Evolutionary conservation across 805 yeast genomes (phyloP).

Genomic region (Phaffomyces opuntiae): DNA sequence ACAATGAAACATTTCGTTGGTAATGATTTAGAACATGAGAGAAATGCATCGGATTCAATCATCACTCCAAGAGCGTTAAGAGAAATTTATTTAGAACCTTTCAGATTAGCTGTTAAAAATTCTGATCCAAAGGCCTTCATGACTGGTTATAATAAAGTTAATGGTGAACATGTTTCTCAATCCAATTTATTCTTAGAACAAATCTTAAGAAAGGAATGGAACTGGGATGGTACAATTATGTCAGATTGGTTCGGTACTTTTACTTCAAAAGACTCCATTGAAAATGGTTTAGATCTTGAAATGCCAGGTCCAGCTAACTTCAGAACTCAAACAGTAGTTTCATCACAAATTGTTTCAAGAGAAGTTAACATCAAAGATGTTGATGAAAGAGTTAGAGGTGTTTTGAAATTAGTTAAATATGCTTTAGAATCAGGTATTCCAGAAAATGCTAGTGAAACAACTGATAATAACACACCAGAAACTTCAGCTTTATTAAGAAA

Average conservation of each 20-base stretch:
- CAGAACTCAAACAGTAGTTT: conserved; percentile 30
- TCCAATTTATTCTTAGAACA: conserved; percentile 35
- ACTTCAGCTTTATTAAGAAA: conserved; percentile 36
- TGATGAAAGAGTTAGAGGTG: conserved; percentile 42
- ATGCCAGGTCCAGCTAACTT: conserved; percentile 60
- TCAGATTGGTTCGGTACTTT: conserved; percentile 62
- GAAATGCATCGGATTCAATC: conserved; percentile 40
- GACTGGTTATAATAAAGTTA: conserved; percentile 59
- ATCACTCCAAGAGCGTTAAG: conserved; percentile 56
- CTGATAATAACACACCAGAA: conserved; percentile 39
- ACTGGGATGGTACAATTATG: conserved; percentile 48
- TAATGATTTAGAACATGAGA: conserved; percentile 54
- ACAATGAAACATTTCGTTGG: conserved; percentile 58
- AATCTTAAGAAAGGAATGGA: conserved; percentile 49
- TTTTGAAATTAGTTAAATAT: conserved; percentile 42
- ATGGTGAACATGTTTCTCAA: conserved; percentile 53
- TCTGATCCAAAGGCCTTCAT: conserved; percentile 48
- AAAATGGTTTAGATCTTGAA: conserved; percentile 56
- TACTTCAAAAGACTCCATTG: conserved; percentile 37
- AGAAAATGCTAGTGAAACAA: conserved; percentile 17
- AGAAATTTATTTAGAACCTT: conserved; percentile 58
- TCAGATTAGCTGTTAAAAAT: conserved; percentile 49
- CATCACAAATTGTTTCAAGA: conserved; percentile 35
- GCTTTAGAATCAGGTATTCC: conserved; percentile 32
- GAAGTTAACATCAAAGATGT: conserved; percentile 34